These are phyloP conservation scores for Wickerhamomyces tratensis DNA, from an alignment of 805 yeast species.

Conservation along the genomic window DNA sequence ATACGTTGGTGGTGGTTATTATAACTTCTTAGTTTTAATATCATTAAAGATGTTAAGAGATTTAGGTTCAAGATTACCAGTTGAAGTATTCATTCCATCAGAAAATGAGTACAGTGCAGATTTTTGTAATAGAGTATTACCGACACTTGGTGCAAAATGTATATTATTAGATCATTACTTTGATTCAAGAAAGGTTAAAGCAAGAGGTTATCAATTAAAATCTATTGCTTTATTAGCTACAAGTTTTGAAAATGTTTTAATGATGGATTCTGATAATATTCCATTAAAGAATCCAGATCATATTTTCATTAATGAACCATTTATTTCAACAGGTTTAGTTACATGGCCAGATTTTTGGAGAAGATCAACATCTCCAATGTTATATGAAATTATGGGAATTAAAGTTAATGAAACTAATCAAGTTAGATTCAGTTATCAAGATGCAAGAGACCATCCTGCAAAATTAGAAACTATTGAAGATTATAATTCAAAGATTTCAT, in stretches of 20 bases:
- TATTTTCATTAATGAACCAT: slow-evolving; percentile 27
- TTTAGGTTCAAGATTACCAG: slow-evolving; percentile 60
- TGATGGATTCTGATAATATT: slow-evolving; percentile 69
- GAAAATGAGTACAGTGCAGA: slow-evolving; percentile 62
- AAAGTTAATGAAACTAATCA: slow-evolving; percentile 22
- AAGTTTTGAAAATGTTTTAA: slow-evolving; percentile 62
- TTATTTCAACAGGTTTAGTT: slow-evolving; percentile 30
- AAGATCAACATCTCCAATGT: slow-evolving; percentile 52
- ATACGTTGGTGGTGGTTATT: slow-evolving; percentile 68
- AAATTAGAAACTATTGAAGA: slow-evolving; percentile 17
- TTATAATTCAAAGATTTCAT: slow-evolving; percentile 28
- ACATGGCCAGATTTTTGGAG: slow-evolving; percentile 71
- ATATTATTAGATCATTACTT: slow-evolving; percentile 38
- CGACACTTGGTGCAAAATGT: slow-evolving; percentile 59
- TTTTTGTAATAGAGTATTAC: slow-evolving; percentile 56
- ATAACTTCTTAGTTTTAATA: slow-evolving; percentile 51
- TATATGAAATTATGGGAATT: slow-evolving; percentile 45
- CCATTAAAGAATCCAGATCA: slow-evolving; percentile 42
- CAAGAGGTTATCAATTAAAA: slow-evolving; percentile 57
- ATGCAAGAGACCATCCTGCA: slow-evolving; percentile 23
- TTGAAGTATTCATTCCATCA: slow-evolving; percentile 74
- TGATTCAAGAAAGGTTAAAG: slow-evolving; percentile 30
- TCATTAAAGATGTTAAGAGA: slow-evolving; percentile 48
- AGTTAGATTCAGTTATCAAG: slow-evolving; percentile 19
- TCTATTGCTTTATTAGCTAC: slow-evolving; percentile 69